Evolutionary conservation across 495 filamentous ascomycete species (phyloP).

Genomic region (Lasiosphaeria ovina): DNA sequence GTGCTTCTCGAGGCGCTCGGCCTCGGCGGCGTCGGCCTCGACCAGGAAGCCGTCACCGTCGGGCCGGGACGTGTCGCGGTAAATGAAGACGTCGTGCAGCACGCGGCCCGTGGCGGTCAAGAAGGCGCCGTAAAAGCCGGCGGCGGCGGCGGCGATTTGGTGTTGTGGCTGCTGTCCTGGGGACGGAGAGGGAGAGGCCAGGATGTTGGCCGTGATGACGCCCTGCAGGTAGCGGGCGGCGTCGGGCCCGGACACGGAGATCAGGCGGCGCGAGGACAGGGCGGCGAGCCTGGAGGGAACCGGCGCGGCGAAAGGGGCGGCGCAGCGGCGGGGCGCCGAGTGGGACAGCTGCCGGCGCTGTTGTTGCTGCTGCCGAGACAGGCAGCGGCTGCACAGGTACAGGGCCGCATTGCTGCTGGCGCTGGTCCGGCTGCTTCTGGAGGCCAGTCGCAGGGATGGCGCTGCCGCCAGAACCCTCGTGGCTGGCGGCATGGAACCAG

Average conservation of each 20-base stretch:
- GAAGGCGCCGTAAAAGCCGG: conserved; percentile 74
- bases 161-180: conserved; percentile 1
- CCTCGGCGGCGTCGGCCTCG: conserved; percentile 72
- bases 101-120: conserved; percentile 81
- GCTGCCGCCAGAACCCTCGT: no score
- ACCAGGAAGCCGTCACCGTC: conserved; percentile 59
- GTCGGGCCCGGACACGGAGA: conserved; percentile 75
- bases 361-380: conserved; percentile 1
- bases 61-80: conserved; percentile 45
- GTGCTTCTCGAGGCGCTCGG: conserved; percentile 60
- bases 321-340: conserved; percentile 9
- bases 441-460: no score
- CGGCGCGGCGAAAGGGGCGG: conserved; percentile 26
- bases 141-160: conserved; percentile 19
- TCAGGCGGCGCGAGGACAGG: conserved; percentile 70
- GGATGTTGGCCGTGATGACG: conserved; percentile 73
- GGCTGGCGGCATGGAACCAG: no score
- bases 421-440: no score
- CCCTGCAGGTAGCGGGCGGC: conserved; percentile 84
- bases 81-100: conserved; percentile 87
- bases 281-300: conserved; percentile 43
- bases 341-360: conserved; percentile 14
- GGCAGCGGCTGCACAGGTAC: no score
- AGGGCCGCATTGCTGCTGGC: no score
- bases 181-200: conserved; percentile 22